phyloP scores from a whole-genome alignment of 164 flowering plant genomes.

The Kingdonia uniflora region DNA sequence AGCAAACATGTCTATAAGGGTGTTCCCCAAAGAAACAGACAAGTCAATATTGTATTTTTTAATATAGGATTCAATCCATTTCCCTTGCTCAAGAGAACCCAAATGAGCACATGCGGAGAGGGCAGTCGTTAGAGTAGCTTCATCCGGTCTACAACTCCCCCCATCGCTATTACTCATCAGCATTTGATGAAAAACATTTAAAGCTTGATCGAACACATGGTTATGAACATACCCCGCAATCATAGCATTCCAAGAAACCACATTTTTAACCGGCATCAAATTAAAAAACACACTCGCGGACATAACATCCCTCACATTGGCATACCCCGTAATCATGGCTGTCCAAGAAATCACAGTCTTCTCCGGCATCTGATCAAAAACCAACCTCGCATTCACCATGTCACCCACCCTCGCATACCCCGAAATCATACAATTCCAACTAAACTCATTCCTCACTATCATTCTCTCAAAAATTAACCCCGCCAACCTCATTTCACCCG shows the following conservation, averaged over 20 bases:
- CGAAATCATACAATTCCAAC: neutral
- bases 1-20: slow-evolving; percentile 8
- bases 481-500: neutral
- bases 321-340: slow-evolving; percentile 13
- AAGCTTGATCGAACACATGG: neutral
- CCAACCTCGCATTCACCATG: neutral
- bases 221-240: slow-evolving; percentile 12
- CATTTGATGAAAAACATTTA: slow-evolving; percentile 11
- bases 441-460: neutral
- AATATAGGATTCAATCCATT: slow-evolving; percentile 9
- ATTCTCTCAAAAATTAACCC: neutral
- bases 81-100: slow-evolving; percentile 13
- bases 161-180: too few species aligned
- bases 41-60: slow-evolving; percentile 7
- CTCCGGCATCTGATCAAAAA: neutral
- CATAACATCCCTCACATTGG: slow-evolving; percentile 2
- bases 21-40: slow-evolving; percentile 9
- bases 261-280: slow-evolving; percentile 7
- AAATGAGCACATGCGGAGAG: slow-evolving; percentile 14
- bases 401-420: slow-evolving; percentile 1
- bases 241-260: slow-evolving; percentile 12
- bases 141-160: slow-evolving; percentile 7
- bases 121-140: slow-evolving; percentile 7
- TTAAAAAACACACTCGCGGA: slow-evolving; percentile 8
- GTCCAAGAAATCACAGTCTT: slow-evolving; percentile 2